Conservation (phyloP, 2,329 filamentous ascomycete genomes). For the Xylariaceae sp. region DNA sequence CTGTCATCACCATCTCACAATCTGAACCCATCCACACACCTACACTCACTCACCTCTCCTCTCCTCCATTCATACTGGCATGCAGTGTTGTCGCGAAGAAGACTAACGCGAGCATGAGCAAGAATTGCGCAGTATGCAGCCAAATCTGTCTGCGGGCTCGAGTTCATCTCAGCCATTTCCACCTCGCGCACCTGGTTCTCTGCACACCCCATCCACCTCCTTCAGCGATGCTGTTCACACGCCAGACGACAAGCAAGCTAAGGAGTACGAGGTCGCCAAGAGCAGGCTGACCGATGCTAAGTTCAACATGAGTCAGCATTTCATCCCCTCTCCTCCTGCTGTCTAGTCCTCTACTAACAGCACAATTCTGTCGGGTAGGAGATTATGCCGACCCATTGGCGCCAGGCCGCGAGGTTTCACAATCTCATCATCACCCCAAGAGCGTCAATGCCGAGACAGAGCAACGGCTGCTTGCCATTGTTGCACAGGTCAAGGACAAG, state of each 20-base stretch:
- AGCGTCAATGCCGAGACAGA: slow-evolving; percentile 41
- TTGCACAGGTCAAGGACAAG: slow-evolving; percentile 25
- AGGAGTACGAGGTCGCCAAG: slow-evolving; percentile 40
- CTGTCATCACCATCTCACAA: no score
- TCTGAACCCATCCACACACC: no score
- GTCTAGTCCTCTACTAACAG: background rate
- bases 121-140: no score
- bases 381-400: slow-evolving; percentile 47
- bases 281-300: slow-evolving; percentile 40
- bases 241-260: slow-evolving; percentile 34
- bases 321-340: background rate
- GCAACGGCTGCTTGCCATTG: slow-evolving; percentile 34
- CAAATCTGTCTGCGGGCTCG: no score
- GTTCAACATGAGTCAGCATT: slow-evolving; percentile 43
- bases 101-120: no score
- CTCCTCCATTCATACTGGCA: no score
- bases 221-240: slow-evolving; percentile 25
- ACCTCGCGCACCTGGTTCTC: slow-evolving; percentile 20
- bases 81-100: no score
- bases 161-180: background rate
- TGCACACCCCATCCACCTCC: slow-evolving; percentile 30
- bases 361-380: slow-evolving; percentile 21
- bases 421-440: slow-evolving; percentile 33
- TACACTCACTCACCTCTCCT: no score
- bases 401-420: slow-evolving; percentile 30